These are phyloP conservation scores for Panaeolus papilionaceus DNA, from an alignment of 768 basidiomycete genomes.

Conservation along the genomic window DNA sequence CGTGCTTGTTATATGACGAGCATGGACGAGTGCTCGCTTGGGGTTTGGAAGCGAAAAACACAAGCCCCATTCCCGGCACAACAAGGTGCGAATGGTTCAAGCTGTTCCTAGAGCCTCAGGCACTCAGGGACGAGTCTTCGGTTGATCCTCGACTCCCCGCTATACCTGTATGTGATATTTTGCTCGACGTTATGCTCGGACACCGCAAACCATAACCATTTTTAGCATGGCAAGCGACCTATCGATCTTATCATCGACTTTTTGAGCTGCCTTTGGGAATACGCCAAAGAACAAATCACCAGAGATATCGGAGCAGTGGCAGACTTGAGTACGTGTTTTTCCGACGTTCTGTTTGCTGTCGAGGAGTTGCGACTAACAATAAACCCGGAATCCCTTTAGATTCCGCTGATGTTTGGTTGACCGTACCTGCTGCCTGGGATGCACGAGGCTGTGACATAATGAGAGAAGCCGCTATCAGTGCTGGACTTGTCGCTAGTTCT, in stretches of 20 bases:
- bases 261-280: constrained; percentile 83
- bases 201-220: constrained; percentile 15
- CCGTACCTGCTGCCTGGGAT: constrained; percentile 93
- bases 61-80: constrained; percentile 69
- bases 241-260: constrained; percentile 86
- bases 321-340: constrained; percentile 65
- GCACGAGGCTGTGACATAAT: constrained; percentile 85
- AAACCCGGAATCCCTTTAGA: constrained; percentile 48
- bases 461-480: constrained; percentile 83
- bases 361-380: constrained; percentile 18
- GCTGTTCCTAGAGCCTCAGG: constrained; percentile 83
- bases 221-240: constrained; percentile 75
- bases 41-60: constrained; percentile 89
- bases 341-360: constrained; percentile 6
- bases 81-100: constrained; percentile 76
- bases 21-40: constrained; percentile 77
- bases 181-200: constrained; percentile 6
- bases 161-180: constrained; percentile 64
- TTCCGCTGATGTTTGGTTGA: constrained; percentile 84
- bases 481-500: constrained; percentile 78
- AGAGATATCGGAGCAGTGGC: constrained; percentile 86
- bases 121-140: constrained; percentile 71
- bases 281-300: constrained; percentile 87
- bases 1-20: constrained; percentile 84
- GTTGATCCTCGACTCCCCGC: constrained; percentile 82